Evolutionary conservation across 2,329 filamentous ascomycete genomes (phyloP).

Genomic region (Ophiocordyceps sinensis): DNA sequence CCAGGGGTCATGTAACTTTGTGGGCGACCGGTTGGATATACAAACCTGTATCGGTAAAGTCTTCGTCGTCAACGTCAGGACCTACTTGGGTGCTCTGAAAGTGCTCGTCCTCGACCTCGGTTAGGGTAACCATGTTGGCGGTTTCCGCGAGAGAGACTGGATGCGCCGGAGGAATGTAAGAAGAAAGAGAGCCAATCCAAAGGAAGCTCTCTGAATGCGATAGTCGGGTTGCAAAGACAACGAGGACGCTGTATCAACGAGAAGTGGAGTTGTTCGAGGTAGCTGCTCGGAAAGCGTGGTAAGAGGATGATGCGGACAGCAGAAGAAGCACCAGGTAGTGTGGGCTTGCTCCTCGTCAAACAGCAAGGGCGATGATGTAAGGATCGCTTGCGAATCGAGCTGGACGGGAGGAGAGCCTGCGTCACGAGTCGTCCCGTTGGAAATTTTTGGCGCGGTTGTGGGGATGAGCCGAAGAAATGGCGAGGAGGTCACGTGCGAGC

Average conservation of each 20-base stretch:
- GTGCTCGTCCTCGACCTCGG: conserved; percentile 93
- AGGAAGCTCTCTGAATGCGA: no score
- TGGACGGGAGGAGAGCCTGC: background rate
- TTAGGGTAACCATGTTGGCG: conserved; percentile 79
- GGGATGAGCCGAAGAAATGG: conserved; percentile 5
- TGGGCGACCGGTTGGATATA: conserved; percentile 5
- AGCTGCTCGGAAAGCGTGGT: no score
- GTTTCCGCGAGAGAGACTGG: conserved; percentile 3
- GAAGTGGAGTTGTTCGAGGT: no score
- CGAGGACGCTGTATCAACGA: no score
- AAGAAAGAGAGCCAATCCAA: no score
- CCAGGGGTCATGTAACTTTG: conserved; percentile 1
- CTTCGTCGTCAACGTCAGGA: conserved; percentile 73
- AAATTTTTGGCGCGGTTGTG: conserved; percentile 1
- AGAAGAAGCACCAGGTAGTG: no score
- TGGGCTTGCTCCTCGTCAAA: no score
- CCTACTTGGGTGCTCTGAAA: conserved; percentile 59
- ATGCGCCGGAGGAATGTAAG: no score
- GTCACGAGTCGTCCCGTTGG: background rate
- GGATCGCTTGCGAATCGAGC: background rate
- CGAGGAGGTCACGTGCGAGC: conserved; percentile 4
- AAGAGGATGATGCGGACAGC: no score
- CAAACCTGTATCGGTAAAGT: conserved; percentile 87
- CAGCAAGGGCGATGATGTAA: background rate
- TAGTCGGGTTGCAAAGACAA: no score